phyloP scores from a whole-genome alignment of 495 filamentous ascomycete species.

The Penicillium lagena region DNA sequence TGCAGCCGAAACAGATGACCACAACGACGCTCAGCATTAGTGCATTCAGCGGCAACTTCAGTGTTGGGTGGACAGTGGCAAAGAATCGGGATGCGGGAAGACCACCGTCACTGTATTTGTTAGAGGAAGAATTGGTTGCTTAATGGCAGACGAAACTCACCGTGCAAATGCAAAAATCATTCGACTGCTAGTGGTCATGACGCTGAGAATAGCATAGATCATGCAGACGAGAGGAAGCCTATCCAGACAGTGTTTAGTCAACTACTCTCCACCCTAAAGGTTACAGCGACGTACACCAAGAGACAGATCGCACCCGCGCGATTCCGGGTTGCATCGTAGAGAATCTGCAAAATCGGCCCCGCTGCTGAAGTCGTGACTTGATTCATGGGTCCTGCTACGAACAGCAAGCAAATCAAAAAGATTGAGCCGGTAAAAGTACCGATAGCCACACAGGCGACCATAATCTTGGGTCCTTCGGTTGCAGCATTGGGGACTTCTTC shows the following conservation, averaged over 20 bases:
- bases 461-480: slow-evolving; percentile 58
- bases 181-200: slow-evolving; percentile 67
- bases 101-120: slow-evolving; percentile 49
- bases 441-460: slow-evolving; percentile 64
- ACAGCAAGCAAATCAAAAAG: slow-evolving; percentile 57
- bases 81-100: slow-evolving; percentile 59
- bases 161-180: slow-evolving; percentile 69
- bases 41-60: slow-evolving; percentile 61
- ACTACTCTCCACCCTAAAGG: neutral
- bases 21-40: slow-evolving; percentile 55
- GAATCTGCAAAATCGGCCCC: slow-evolving; percentile 62
- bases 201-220: slow-evolving; percentile 57
- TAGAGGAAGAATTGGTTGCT: too few relatives aligned
- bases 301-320: slow-evolving; percentile 58
- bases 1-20: slow-evolving; percentile 61
- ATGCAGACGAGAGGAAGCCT: slow-evolving; percentile 62
- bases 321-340: slow-evolving; percentile 59
- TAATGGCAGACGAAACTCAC: slow-evolving; percentile 4
- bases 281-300: slow-evolving; percentile 42
- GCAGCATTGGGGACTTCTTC: slow-evolving; percentile 61
- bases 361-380: slow-evolving; percentile 49
- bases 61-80: slow-evolving; percentile 50
- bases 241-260: neutral
- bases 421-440: slow-evolving; percentile 60
- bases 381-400: slow-evolving; percentile 51